Percentiles rank a stretch among this genome's conserved stretches.
These are phyloP conservation scores for Hyphopichia wangnamkhiaoensis DNA, from an alignment of 1,139 yeast species.

Conservation along the genomic window DNA sequence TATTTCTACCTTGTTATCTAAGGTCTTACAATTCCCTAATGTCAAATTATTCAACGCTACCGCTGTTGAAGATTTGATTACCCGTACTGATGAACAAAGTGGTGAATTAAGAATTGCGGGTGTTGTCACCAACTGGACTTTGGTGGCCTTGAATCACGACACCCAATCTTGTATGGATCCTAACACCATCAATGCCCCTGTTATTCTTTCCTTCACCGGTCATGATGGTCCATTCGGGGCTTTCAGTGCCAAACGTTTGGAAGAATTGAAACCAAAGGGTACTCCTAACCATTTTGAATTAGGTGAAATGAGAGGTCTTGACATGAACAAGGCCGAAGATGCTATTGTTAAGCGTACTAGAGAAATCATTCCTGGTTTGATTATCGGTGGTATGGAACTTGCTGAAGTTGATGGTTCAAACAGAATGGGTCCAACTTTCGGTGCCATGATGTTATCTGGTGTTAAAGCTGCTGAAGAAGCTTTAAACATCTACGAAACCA, in stretches of 20 bases:
- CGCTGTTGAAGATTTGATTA: slow-evolving; percentile 78
- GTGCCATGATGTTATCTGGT: slow-evolving; percentile 79
- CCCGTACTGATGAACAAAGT: slow-evolving; percentile 57
- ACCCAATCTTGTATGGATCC: slow-evolving; percentile 86
- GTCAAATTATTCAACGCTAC: slow-evolving; percentile 80
- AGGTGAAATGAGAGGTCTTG: slow-evolving; percentile 78
- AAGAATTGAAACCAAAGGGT: slow-evolving; percentile 30
- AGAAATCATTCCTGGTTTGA: slow-evolving; percentile 69
- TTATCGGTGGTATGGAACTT: slow-evolving; percentile 80
- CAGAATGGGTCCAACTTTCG: slow-evolving; percentile 86
- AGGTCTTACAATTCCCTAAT: slow-evolving; percentile 70
- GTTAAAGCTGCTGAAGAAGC: slow-evolving; percentile 73
- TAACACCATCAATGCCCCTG: slow-evolving; percentile 72
- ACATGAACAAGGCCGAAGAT: slow-evolving; percentile 79
- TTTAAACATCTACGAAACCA: slow-evolving; percentile 49
- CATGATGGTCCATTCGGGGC: slow-evolving; percentile 89
- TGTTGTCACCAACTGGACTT: slow-evolving; percentile 82
- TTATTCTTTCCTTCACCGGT: slow-evolving; percentile 73
- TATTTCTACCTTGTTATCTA: slow-evolving; percentile 70
- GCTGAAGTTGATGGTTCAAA: slow-evolving; percentile 76
- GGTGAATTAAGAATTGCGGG: slow-evolving; percentile 72
- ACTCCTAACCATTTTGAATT: slow-evolving; percentile 34
- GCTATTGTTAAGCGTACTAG: slow-evolving; percentile 72
- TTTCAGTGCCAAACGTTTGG: slow-evolving; percentile 60
- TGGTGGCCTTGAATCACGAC: slow-evolving; percentile 75